Evolutionary conservation across 2,329 filamentous ascomycete genomes (phyloP), one percentile per base, ranked within the genome.

Genomic region (Claviceps paspali): DNA sequence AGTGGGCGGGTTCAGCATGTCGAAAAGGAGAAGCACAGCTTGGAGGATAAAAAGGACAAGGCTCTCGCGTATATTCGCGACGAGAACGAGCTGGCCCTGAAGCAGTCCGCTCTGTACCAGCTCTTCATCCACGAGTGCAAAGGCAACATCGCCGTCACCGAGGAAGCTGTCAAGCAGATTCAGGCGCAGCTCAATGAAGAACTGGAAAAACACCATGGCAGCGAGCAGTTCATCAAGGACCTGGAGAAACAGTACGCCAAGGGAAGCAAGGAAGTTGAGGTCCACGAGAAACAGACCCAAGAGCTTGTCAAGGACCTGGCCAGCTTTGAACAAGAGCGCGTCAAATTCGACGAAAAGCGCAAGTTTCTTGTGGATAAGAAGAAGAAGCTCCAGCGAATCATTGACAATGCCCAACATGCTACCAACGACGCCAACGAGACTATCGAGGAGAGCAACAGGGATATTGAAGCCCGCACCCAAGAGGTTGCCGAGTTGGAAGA

Each of bases 291-390:
- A 58, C 71, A 83, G 36, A 78, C 79, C 0, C 83, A 95, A 47
- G 68, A 65, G 19, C 67, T 94, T 38, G 63, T 80, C 42, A 94
- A 94, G 54, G 84, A 96, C 53, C 78, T 91, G 61, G 78, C 85
- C 31, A 88, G 87, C 53, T 86, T 92, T 43, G 92, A 98, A 52
- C 94, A 96, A 54, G 91, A 96, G 53, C 79, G 79, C 17, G 91
- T 98, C 59, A 98, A 98, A 53, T 87, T 93, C 47, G 88, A 96
- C 46, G 92, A 98, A 59, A 96, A 96, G 67, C 80, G 81, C 56
- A 98, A 98, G 55, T 96, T 96, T 57, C 62, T 98, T 46, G 67
- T 73, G 2, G 80, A 79, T 51, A 98, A 98, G 63, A 79, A 83
- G 49, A 94, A 91, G 65, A 98, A 98, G 62, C 70, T 94, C 11